These are phyloP conservation scores for Paraphaeosphaeria minitans DNA, from an alignment of 2,329 filamentous ascomycete species.

Conservation along the genomic window DNA sequence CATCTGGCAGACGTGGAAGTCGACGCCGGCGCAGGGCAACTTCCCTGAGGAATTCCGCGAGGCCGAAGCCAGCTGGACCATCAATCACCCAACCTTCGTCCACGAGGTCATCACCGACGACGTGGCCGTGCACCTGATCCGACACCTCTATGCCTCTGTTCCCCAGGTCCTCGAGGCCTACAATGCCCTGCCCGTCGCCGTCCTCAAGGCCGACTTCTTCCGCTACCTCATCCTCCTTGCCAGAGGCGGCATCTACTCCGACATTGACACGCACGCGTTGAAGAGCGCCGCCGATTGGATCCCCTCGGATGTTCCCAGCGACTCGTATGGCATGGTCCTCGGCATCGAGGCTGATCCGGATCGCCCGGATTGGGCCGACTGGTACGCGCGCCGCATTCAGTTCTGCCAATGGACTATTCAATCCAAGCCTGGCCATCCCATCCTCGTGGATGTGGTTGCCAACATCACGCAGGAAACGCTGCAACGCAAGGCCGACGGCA, in stretches of 20 bases:
- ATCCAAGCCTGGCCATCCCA: conserved; percentile 89
- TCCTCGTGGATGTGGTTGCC: conserved; percentile 84
- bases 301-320: conserved; percentile 74
- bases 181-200: conserved; percentile 53
- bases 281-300: conserved; percentile 87
- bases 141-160: conserved; percentile 79
- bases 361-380: conserved; percentile 86
- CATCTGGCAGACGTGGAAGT: conserved; percentile 99
- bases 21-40: conserved; percentile 73
- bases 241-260: conserved; percentile 76
- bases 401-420: conserved; percentile 99
- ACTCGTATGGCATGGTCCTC: conserved; percentile 82
- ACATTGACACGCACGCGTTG: conserved; percentile 87
- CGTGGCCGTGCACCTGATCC: conserved; percentile 79
- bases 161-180: conserved; percentile 58
- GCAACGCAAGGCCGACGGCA: conserved; percentile 69
- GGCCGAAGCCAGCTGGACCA: conserved; percentile 87
- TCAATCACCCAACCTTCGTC: conserved; percentile 85
- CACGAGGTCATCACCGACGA: conserved; percentile 97
- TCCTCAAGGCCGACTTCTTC: conserved; percentile 69
- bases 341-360: conserved; percentile 98
- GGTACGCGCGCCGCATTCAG: conserved; percentile 95
- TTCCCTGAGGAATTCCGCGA: conserved; percentile 78
- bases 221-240: conserved; percentile 74
- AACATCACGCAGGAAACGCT: conserved; percentile 85